Percentiles rank a stretch among this genome's conserved stretches.
phyloP scores from a whole-genome alignment of 108 stramenopile genomes.

The Nitzschia putrida region DNA sequence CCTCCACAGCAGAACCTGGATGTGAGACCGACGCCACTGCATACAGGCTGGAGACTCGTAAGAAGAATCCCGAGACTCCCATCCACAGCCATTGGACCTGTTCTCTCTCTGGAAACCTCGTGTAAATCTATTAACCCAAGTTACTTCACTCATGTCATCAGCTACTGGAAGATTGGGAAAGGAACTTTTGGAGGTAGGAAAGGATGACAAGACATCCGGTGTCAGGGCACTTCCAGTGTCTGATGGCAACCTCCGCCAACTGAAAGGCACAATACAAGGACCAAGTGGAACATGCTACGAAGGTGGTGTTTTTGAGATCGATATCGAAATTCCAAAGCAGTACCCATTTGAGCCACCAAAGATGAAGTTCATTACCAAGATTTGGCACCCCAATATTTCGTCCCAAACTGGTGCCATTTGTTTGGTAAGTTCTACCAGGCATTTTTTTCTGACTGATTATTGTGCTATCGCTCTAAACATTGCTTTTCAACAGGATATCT shows the following conservation, averaged over 20 bases:
- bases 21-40: no score
- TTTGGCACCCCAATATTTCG: slow-evolving; percentile 97
- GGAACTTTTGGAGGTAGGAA: slow-evolving; percentile 58
- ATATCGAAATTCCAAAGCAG: slow-evolving; percentile 75
- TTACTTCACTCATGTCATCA: slow-evolving; percentile 8
- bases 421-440: slow-evolving; percentile 68
- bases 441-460: neutral
- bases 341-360: slow-evolving; percentile 96
- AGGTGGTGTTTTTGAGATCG: slow-evolving; percentile 77
- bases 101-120: no score
- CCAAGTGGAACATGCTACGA: slow-evolving; percentile 80
- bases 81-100: no score
- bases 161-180: slow-evolving; percentile 53
- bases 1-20: no score
- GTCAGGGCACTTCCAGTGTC: slow-evolving; percentile 52
- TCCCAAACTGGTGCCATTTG: slow-evolving; percentile 97
- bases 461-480: neutral
- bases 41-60: no score
- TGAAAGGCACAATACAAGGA: slow-evolving; percentile 72
- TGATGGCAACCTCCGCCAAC: slow-evolving; percentile 44
- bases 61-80: no score
- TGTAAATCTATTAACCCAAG: no score
- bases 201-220: slow-evolving; percentile 62
- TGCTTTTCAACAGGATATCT: slow-evolving; percentile 75
- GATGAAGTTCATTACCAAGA: slow-evolving; percentile 92